phyloP scores from a whole-genome alignment of 176 grass and related monocot genomes.

The Poa pratensis region DNA sequence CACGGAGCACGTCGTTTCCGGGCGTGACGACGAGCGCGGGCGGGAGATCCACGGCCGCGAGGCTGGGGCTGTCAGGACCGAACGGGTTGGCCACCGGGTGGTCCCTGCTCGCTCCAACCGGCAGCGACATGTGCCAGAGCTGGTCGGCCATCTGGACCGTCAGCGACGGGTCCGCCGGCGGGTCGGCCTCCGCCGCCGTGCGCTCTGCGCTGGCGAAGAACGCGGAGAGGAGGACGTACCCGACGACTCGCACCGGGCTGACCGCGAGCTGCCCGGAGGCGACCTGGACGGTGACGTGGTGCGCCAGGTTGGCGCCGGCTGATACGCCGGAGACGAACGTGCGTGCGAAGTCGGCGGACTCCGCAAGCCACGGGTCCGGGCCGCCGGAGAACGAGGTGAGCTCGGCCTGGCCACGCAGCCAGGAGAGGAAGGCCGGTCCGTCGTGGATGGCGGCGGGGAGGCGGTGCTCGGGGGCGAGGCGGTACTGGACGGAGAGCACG shows the following conservation, averaged over 20 bases:
- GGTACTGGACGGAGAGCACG: conserved; percentile 62
- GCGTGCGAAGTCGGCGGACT: conserved; percentile 41
- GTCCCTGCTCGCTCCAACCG: conserved; percentile 43
- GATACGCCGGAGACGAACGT: conserved; percentile 60
- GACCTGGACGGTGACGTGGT: conserved; percentile 51
- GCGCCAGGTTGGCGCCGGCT: conserved; percentile 52
- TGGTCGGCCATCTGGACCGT: not conserved
- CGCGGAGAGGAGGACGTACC: not conserved
- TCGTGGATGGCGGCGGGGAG: conserved; percentile 61
- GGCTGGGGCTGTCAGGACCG: conserved; percentile 46
- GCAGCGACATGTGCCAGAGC: conserved; percentile 64
- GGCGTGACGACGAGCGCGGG: conserved; percentile 52
- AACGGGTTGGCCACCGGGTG: conserved; percentile 61
- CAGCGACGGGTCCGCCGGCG: not conserved
- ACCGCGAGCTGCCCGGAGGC: not conserved
- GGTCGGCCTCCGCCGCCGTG: not conserved
- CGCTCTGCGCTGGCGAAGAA: not conserved
- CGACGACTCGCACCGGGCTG: not conserved
- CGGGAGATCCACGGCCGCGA: conserved; percentile 40
- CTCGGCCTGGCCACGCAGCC: conserved; percentile 33
- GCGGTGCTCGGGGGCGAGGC: conserved; percentile 67
- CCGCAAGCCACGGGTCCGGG: conserved; percentile 45
- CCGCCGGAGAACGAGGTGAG: not conserved
- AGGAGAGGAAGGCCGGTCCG: conserved; percentile 13
- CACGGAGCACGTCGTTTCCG: conserved; percentile 44